These are phyloP conservation scores for Alternaria alternata DNA, from an alignment of 2,329 filamentous ascomycete genomes.

Conservation along the genomic window DNA sequence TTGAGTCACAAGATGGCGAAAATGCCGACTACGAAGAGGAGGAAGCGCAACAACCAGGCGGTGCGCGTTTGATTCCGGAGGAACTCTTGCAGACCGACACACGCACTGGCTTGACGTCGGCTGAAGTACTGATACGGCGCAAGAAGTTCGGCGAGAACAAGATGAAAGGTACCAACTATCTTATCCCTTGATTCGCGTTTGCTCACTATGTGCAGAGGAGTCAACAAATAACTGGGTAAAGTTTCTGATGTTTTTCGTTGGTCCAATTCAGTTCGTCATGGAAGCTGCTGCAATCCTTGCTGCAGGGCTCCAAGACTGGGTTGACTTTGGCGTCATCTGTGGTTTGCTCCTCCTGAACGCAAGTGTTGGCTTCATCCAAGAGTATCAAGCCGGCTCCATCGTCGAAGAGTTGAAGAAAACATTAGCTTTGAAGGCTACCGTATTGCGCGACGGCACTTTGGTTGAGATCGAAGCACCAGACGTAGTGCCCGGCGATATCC, in stretches of 20 bases:
- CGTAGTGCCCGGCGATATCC: conserved; percentile 88
- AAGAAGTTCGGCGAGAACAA: conserved; percentile 85
- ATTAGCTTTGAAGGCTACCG: conserved; percentile 84
- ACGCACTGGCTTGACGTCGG: conserved; percentile 73
- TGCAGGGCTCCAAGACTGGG: conserved; percentile 86
- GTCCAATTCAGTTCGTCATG: conserved; percentile 94
- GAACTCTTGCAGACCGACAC: conserved; percentile 81
- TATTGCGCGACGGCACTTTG: conserved; percentile 80
- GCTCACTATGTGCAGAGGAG: conserved; percentile 65
- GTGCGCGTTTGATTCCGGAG: conserved; percentile 71
- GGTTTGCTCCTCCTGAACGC: conserved; percentile 85
- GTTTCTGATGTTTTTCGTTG: conserved; percentile 83
- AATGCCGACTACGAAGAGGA: conserved; percentile 71
- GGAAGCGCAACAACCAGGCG: conserved; percentile 59
- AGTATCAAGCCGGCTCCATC: conserved; percentile 88
- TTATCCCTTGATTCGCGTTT: neutral
- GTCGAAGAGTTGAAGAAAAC: conserved; percentile 93
- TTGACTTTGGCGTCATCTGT: conserved; percentile 92
- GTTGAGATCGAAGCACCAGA: conserved; percentile 83
- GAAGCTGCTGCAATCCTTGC: conserved; percentile 82
- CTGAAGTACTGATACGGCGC: conserved; percentile 69
- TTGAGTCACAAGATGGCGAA: conserved; percentile 81
- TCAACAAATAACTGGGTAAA: conserved; percentile 86
- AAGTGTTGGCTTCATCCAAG: conserved; percentile 84
- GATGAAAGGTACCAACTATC: conserved; percentile 67